A percentile compares a stretch with the other conserved stretches of the same genome.
These are phyloP conservation scores for Magnusiomyces fungicola DNA, from an alignment of 1,139 yeast genomes.

Conservation along the genomic window DNA sequence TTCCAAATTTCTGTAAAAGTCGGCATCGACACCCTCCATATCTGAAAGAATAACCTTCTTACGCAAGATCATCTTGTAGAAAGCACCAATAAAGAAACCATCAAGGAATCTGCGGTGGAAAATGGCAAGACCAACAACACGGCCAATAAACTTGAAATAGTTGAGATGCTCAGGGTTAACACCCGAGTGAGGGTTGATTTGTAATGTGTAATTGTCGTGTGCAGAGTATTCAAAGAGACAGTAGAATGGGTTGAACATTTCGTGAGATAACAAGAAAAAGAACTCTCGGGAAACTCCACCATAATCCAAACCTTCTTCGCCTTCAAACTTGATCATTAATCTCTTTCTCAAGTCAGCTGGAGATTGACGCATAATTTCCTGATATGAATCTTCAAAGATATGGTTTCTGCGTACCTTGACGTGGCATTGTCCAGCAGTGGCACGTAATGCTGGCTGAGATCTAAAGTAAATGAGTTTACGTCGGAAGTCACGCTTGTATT, in stretches of 20 bases:
- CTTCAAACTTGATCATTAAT: slow-evolving; percentile 95
- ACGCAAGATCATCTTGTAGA: slow-evolving; percentile 94
- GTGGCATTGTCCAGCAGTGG: slow-evolving; percentile 97
- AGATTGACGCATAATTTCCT: slow-evolving; percentile 97
- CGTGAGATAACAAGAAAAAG: slow-evolving; percentile 91
- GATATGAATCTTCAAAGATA: slow-evolving; percentile 94
- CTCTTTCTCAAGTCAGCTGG: slow-evolving; percentile 97
- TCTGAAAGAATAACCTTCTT: slow-evolving; percentile 93
- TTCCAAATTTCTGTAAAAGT: slow-evolving; percentile 84
- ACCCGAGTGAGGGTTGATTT: slow-evolving; percentile 96
- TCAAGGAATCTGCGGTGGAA: slow-evolving; percentile 97
- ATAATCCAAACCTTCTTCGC: slow-evolving; percentile 98
- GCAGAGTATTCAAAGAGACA: slow-evolving; percentile 96
- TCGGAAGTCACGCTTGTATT: slow-evolving; percentile 97
- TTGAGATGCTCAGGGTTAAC: slow-evolving; percentile 97
- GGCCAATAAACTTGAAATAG: slow-evolving; percentile 95
- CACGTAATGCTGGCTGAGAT: slow-evolving; percentile 95
- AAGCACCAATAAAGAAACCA: slow-evolving; percentile 96
- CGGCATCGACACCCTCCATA: slow-evolving; percentile 98
- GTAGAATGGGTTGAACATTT: slow-evolving; percentile 97
- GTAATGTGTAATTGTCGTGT: slow-evolving; percentile 94
- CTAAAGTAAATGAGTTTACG: slow-evolving; percentile 95
- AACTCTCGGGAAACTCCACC: slow-evolving; percentile 99
- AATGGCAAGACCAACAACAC: slow-evolving; percentile 96
- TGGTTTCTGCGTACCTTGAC: slow-evolving; percentile 95